Evolutionary conservation across 306 rosid species (phyloP), one percentile per base, ranked within the genome.

Genomic region (Rosa rugosa): DNA sequence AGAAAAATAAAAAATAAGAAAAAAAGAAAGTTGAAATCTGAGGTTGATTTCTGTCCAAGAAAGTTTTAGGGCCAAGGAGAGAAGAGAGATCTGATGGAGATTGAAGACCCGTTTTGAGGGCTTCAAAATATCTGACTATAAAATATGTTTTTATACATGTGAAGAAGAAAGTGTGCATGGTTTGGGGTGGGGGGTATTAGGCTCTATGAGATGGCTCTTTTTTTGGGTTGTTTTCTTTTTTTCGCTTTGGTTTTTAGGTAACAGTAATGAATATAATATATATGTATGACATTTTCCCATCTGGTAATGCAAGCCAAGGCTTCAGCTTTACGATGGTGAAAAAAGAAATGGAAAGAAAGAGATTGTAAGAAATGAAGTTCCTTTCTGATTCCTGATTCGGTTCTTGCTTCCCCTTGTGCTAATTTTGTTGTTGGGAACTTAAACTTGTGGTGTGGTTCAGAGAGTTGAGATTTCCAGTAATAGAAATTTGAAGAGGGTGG

Each of bases 171-270:
- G 72, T 51, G 46, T 51, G 46, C 65, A 1, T 42, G 60, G 83
- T 27, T 70, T 79, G 18, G 57, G 76, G 20, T 41, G 80, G 64
- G 31, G 31, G 54, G 69, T 11, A 86, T 83, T 41, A 80, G 77
- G 75, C 91, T 85, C 87, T 75, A 10, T 72, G 83, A 71, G 85
- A 79, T 82, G 88, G 77, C 92, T 84, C 80, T 70, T 75, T 80
- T 66, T 84, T 71, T 65, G 56, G 36, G 42, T 46, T 66, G 57
- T 44, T 47, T 17, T 44, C 49, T 6, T 36, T 41, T 45, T 2
- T 66, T 47, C 42, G 38, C 31, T 78, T 75, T 53, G 7, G 27
- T 41, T 54, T 14, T 25, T 49, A 25, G 1, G 13, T 56, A n/a
- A 41, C 45, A 41, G 20, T 31, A 50, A 14, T 49, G 22, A 34